Evolutionary conservation across 2,329 filamentous ascomycete species (phyloP).

Genomic region (Penicillium glabrum): DNA sequence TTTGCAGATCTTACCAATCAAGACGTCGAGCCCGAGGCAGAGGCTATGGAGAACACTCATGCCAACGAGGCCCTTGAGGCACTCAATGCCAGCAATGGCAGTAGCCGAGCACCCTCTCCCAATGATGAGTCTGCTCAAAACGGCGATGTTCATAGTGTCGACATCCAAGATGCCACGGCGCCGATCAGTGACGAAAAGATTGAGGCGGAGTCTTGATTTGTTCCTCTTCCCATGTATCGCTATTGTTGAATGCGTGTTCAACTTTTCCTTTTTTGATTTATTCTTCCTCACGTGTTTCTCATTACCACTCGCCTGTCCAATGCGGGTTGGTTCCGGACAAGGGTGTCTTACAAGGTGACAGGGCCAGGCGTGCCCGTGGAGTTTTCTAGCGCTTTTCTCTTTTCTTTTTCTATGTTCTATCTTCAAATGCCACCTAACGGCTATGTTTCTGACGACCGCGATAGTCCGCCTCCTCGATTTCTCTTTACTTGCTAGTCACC

Average conservation of each 20-base stretch:
- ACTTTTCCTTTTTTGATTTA: conserved; percentile 7
- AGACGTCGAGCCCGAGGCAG: conserved; percentile 37
- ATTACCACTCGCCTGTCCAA: conserved; percentile 11
- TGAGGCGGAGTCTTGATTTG: not conserved
- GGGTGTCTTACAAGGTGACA: conserved; percentile 22
- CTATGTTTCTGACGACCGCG: conserved; percentile 23
- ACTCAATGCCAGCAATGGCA: conserved; percentile 40
- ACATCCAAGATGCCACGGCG: not conserved
- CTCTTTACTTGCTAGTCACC: conserved; percentile 14
- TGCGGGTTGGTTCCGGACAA: conserved; percentile 11
- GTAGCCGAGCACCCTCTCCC: conserved; percentile 32
- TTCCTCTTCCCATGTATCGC: not conserved
- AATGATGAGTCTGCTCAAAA: conserved; percentile 24
- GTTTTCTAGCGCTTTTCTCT: conserved; percentile 19
- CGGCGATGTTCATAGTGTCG: conserved; percentile 15
- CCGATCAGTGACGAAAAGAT: not conserved
- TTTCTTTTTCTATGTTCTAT: conserved; percentile 12
- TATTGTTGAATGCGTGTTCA: not conserved
- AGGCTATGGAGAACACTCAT: conserved; percentile 46
- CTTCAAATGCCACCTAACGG: conserved; percentile 14
- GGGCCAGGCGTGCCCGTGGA: conserved; percentile 19
- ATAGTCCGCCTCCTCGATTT: conserved; percentile 10
- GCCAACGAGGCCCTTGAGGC: conserved; percentile 49
- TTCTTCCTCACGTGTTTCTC: conserved; percentile 7
- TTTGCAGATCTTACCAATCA: conserved; percentile 50